Conservation (phyloP, 129 eudicot species). For the Artemisia annua region DNA sequence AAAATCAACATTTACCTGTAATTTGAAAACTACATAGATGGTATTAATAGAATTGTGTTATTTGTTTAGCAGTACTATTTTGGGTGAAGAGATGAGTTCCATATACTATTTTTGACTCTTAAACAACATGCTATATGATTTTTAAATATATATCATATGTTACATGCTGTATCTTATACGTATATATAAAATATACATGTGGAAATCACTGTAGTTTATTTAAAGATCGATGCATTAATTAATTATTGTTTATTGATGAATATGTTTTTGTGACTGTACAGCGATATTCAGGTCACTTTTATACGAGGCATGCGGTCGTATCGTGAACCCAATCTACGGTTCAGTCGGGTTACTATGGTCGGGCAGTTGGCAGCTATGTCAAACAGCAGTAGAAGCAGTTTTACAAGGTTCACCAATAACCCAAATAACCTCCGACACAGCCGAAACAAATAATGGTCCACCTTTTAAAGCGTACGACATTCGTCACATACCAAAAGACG, state of each 20-base stretch:
- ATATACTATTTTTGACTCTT: too few species aligned
- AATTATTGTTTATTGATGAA: neutral
- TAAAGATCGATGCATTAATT: too few species aligned
- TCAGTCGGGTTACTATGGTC: slow-evolving; percentile 88
- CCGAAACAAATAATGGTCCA: slow-evolving; percentile 54
- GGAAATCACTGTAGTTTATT: too few species aligned
- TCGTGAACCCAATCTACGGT: slow-evolving; percentile 87
- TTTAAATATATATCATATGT: too few species aligned
- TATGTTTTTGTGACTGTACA: slow-evolving; percentile 21
- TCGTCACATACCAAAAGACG: slow-evolving; percentile 61
- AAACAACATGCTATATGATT: too few species aligned
- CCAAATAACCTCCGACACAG: slow-evolving; percentile 54
- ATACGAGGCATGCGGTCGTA: slow-evolving; percentile 89
- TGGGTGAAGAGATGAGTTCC: too few species aligned
- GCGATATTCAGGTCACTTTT: slow-evolving; percentile 73
- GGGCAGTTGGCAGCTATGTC: slow-evolving; percentile 81
- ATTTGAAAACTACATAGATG: too few species aligned
- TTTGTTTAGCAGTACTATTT: too few species aligned
- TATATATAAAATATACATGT: too few species aligned
- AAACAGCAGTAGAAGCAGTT: slow-evolving; percentile 79
- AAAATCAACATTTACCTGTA: too few species aligned
- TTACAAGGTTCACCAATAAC: slow-evolving; percentile 66
- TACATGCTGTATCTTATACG: too few species aligned
- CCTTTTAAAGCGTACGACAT: slow-evolving; percentile 70
- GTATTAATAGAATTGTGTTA: too few species aligned